Evolutionary conservation across 192 early-diverging fungal species (phyloP).

Genomic region (Oehlia diaphana): DNA sequence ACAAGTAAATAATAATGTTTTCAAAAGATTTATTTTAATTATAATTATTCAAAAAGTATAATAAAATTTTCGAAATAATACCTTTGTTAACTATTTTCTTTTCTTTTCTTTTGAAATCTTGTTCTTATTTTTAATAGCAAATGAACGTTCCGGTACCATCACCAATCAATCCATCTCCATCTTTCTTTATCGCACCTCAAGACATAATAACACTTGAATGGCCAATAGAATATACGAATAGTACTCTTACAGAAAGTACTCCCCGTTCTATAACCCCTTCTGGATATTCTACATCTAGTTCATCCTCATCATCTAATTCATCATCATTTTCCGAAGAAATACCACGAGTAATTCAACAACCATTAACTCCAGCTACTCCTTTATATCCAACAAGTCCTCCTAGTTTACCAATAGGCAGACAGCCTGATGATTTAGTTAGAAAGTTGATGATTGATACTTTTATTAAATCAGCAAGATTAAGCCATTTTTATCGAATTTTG

Average conservation of each 20-base stretch:
- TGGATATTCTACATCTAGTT: conserved; percentile 38
- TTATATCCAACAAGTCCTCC: neutral
- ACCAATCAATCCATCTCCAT: conserved; percentile 49
- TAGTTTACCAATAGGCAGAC: conserved; percentile 40
- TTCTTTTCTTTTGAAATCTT: neutral
- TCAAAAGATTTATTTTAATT: too few species aligned
- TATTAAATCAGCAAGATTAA: conserved; percentile 47
- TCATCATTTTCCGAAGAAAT: conserved; percentile 1
- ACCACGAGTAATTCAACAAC: neutral
- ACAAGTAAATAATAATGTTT: too few species aligned
- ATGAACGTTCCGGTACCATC: conserved; percentile 46
- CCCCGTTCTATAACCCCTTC: conserved; percentile 36
- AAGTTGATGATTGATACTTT: conserved; percentile 53
- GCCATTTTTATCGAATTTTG: conserved; percentile 50
- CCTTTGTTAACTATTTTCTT: neutral
- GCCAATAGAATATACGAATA: conserved; percentile 31
- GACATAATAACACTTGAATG: conserved; percentile 56
- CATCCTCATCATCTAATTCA: conserved; percentile 39
- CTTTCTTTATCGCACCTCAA: conserved; percentile 50
- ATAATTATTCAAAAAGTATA: neutral
- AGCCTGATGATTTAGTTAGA: conserved; percentile 50
- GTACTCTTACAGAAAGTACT: conserved; percentile 31
- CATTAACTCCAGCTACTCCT: neutral
- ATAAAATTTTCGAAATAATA: neutral
- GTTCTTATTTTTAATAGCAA: conserved; percentile 27